Evolutionary conservation across 2,329 filamentous ascomycete species (phyloP).

Genomic region (Apiospora sp.): DNA sequence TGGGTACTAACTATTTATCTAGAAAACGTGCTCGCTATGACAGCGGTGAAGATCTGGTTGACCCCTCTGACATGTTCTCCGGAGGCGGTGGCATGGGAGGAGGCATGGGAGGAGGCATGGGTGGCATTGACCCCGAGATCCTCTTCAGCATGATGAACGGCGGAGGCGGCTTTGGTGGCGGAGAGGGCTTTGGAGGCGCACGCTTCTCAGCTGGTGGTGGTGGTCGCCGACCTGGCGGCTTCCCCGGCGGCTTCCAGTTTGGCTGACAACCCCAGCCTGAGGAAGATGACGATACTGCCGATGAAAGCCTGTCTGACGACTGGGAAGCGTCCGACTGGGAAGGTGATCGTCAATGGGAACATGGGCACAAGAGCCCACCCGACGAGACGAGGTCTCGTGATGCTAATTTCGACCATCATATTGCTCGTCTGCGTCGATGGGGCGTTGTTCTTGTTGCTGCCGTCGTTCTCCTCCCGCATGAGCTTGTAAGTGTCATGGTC

Average conservation of each 20-base stretch:
- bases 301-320: conserved; percentile 28
- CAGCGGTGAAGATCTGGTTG: conserved; percentile 88
- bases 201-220: conserved; percentile 61
- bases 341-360: conserved; percentile 47
- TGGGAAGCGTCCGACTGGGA: conserved; percentile 29
- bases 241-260: conserved; percentile 66
- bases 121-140: conserved; percentile 77
- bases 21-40: conserved; percentile 92
- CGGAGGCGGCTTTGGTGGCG: conserved; percentile 64
- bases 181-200: conserved; percentile 58
- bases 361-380: conserved; percentile 35
- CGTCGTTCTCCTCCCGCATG: conserved; percentile 42
- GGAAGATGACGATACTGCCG: conserved; percentile 42
- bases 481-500: conserved; percentile 41
- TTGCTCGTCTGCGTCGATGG: conserved; percentile 41
- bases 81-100: conserved; percentile 64
- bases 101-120: conserved; percentile 63
- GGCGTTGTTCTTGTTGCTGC: conserved; percentile 37
- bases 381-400: conserved; percentile 27
- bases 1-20: conserved; percentile 44
- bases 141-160: conserved; percentile 86
- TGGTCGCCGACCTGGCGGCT: conserved; percentile 50
- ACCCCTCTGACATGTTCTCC: conserved; percentile 86
- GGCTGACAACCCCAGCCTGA: conserved; percentile 51
- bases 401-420: conserved; percentile 33